These are phyloP conservation scores for Jatropha podagrica DNA, from an alignment of 441 rosid genomes.

Conservation along the genomic window DNA sequence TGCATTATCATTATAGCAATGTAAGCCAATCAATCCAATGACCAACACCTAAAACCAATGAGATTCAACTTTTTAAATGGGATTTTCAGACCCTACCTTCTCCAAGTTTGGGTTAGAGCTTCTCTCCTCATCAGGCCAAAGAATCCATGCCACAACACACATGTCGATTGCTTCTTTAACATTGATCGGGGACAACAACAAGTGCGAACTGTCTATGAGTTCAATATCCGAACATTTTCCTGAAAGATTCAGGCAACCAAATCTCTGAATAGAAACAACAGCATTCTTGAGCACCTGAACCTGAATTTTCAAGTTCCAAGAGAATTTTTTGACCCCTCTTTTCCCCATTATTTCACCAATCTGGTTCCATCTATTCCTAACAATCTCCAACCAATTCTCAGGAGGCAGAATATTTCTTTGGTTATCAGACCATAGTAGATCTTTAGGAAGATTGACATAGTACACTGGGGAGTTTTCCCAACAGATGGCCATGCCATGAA, in stretches of 20 bases:
- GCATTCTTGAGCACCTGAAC: constrained; percentile 82
- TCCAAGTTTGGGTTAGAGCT: constrained; percentile 82
- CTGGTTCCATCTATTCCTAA: constrained; percentile 71
- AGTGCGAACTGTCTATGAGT: constrained; percentile 53
- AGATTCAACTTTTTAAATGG: not conserved
- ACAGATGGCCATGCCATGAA: constrained; percentile 92
- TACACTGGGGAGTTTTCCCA: constrained; percentile 89
- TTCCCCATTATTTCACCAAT: constrained; percentile 78
- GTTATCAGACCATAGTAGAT: constrained; percentile 51
- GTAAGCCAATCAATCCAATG: constrained; percentile 21
- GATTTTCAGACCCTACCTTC: constrained; percentile 50
- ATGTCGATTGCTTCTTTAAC: constrained; percentile 69
- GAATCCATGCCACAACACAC: constrained; percentile 85
- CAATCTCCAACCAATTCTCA: constrained; percentile 45
- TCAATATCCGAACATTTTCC: constrained; percentile 48
- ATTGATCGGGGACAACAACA: constrained; percentile 50
- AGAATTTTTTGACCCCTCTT: constrained; percentile 61
- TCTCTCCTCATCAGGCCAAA: constrained; percentile 99
- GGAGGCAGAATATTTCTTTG: constrained; percentile 39
- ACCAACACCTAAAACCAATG: constrained; percentile 12
- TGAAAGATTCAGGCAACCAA: constrained; percentile 42
- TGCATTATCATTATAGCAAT: constrained; percentile 37
- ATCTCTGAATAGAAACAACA: constrained; percentile 69
- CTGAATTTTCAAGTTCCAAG: constrained; percentile 95
- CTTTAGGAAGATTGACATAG: constrained; percentile 80